A percentile compares a stretch with the other conserved stretches of the same genome.
Conservation (phyloP, 768 basidiomycete species). For the Naganishia randhawae region DNA sequence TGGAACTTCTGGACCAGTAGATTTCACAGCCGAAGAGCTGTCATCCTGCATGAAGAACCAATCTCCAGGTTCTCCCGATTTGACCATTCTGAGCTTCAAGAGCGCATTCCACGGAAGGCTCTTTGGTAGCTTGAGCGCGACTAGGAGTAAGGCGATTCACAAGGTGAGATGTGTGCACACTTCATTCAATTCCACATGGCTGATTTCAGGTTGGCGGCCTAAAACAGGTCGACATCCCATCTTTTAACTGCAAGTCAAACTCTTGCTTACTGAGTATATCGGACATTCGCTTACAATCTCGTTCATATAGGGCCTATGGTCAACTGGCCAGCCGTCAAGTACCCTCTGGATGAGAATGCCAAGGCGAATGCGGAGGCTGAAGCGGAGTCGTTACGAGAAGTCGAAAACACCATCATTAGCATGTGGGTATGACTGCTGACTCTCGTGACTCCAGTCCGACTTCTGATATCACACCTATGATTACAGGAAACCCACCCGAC, state of each 20-base stretch:
- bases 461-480: too few species aligned
- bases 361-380: conserved; percentile 51
- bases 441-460: too few species aligned
- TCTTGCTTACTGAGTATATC: background rate
- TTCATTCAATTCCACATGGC: background rate
- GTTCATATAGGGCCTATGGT: conserved; percentile 45
- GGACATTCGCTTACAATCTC: background rate
- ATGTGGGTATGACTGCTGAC: conserved; percentile 2
- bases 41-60: conserved; percentile 52
- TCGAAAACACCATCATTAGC: conserved; percentile 38
- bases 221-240: conserved; percentile 51
- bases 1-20: conserved; percentile 11
- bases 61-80: conserved; percentile 50
- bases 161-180: too few species aligned
- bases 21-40: conserved; percentile 49
- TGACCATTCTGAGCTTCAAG: conserved; percentile 52
- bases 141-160: conserved; percentile 53
- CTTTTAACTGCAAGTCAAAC: conserved; percentile 48
- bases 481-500: conserved; percentile 42
- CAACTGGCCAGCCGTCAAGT: conserved; percentile 51
- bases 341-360: conserved; percentile 50
- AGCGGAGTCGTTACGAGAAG: conserved; percentile 42
- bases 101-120: conserved; percentile 53
- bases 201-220: background rate
- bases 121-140: conserved; percentile 52